phyloP scores from a whole-genome alignment of 768 basidiomycete species.

The Leccinum imitatum region DNA sequence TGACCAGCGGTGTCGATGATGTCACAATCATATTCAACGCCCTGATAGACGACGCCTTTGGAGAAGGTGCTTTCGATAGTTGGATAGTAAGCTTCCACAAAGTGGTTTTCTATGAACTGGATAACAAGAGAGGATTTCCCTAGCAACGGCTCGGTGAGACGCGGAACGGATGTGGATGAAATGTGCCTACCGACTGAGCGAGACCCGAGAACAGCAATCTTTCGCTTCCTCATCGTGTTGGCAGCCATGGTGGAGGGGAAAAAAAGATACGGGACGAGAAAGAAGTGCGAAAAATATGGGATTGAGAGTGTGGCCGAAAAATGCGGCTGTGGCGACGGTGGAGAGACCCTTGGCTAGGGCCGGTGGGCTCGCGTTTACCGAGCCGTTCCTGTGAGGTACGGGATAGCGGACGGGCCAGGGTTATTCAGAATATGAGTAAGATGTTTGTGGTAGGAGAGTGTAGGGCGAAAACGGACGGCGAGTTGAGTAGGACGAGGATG shows the following conservation, averaged over 20 bases:
- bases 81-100: slow-evolving; percentile 91
- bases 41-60: slow-evolving; percentile 85
- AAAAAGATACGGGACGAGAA: slow-evolving; percentile 9
- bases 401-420: slow-evolving; percentile 19
- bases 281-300: slow-evolving; percentile 15
- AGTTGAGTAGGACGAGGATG: slow-evolving; percentile 7
- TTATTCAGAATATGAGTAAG: slow-evolving; percentile 2
- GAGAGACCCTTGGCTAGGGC: slow-evolving; percentile 1
- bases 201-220: slow-evolving; percentile 85
- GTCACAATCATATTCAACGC: slow-evolving; percentile 91
- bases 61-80: slow-evolving; percentile 89
- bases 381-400: slow-evolving; percentile 26
- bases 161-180: slow-evolving; percentile 3
- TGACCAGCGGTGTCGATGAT: slow-evolving; percentile 98
- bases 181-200: slow-evolving; percentile 77
- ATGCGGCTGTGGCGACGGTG: slow-evolving; percentile 24
- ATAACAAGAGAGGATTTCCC: slow-evolving; percentile 93
- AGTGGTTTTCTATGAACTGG: slow-evolving; percentile 91
- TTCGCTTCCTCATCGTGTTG: slow-evolving; percentile 68
- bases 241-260: slow-evolving; percentile 27
- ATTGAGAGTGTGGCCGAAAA: slow-evolving; percentile 17
- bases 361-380: slow-evolving; percentile 28
- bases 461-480: background rate
- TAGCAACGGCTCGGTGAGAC: slow-evolving; percentile 37
- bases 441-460: slow-evolving; percentile 1